A percentile compares a stretch with the other conserved stretches of the same genome.
Conservation (phyloP, 2,329 filamentous ascomycete genomes). For the Claviceps digitariae region DNA sequence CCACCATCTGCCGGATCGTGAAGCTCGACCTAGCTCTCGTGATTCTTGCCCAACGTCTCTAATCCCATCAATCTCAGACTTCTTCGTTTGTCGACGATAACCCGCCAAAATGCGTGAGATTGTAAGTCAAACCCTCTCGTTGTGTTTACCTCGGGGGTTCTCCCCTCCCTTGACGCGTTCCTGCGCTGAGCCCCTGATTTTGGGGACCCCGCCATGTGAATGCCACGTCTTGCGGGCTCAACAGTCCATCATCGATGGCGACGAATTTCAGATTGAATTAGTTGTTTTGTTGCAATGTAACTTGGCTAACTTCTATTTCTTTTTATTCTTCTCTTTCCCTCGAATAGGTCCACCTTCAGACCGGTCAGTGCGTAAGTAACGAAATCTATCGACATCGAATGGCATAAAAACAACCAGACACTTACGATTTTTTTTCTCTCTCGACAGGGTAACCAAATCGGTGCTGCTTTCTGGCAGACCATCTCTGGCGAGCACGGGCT, state of each 20-base stretch:
- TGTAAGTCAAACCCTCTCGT: conserved; percentile 33
- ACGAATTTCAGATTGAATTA: background rate
- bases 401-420: conserved; percentile 8
- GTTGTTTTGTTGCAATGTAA: conserved; percentile 36
- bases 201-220: conserved; percentile 20
- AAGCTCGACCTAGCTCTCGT: conserved; percentile 21
- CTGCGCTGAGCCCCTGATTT: conserved; percentile 23
- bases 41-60: conserved; percentile 11
- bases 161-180: conserved; percentile 25
- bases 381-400: conserved; percentile 60
- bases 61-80: conserved; percentile 8
- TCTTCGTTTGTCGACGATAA: conserved; percentile 11
- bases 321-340: conserved; percentile 32
- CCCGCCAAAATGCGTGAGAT: conserved; percentile 52
- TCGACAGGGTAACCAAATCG: conserved; percentile 93
- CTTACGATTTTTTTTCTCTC: conserved; percentile 19
- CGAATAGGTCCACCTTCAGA: conserved; percentile 93
- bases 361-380: conserved; percentile 87
- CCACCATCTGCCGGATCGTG: conserved; percentile 16
- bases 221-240: conserved; percentile 1
- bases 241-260: background rate
- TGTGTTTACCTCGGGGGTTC: conserved; percentile 5
- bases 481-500: conserved; percentile 89
- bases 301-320: conserved; percentile 15
- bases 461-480: conserved; percentile 97